Base-by-base conservation (phyloP, 2,329 filamentous ascomycete species). In the Epichloe elymi region DNA sequence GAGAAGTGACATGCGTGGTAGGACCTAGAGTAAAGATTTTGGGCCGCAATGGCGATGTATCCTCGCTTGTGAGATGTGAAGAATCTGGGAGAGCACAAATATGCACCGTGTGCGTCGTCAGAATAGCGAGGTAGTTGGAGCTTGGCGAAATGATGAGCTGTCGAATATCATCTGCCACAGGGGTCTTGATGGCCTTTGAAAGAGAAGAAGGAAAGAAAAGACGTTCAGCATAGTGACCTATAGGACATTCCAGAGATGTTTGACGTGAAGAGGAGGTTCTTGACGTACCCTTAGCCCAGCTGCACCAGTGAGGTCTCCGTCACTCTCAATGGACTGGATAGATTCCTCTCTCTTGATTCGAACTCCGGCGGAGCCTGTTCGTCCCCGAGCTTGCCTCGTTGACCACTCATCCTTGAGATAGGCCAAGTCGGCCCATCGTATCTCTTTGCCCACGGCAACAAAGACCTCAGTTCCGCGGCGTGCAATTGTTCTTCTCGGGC, bases 21-120 rank as follows among this genome's bases (percentile, higher is more conserved):
- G 90, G 89, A 1, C 91, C 91, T n/a, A 97, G 75, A 19, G 91
- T 91, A 69, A 88, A 94, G 49, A 88, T 88, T 66, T 88, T 94
- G 33, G 90, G 75, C 61, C 86, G 87, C 60, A 95, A 74, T 5
- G 83, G 80, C 10, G 78, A 74, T 45, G 69, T 73, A 60, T 91
- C 87, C 44, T 77, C 74, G 53, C 80, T 78, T 15, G 80, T 82
- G 35, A 96, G 79, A 60, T 90, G 84, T 8, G 85, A 81, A 0
- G 85, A 74, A 57, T 94, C 85, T 26, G 91, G 91, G 4, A 97
- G 74, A n/a, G 90, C 73, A 51, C 87, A 84, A 59, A 97, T 83
- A 63, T 95, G 88, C 41, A 95, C 80, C 2, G 89, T 96, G 63
- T 96, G 86, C 10, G 83, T 80, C 1, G 91, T 95, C 48, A 91